Conservation (phyloP, 148 eudicot genomes). For the Fagopyrum homotropicum region DNA sequence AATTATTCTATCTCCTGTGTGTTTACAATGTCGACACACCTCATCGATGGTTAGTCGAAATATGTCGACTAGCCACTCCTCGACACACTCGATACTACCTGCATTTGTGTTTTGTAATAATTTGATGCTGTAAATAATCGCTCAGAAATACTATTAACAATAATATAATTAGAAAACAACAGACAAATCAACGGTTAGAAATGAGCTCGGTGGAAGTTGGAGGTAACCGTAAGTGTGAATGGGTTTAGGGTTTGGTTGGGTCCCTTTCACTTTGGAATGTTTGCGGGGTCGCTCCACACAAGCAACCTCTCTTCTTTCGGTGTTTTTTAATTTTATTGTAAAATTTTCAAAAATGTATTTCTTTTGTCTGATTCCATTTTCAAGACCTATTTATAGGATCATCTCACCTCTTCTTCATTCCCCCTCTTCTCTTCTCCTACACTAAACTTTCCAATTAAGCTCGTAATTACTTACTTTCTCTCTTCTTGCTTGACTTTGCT, state of each 20-base stretch:
- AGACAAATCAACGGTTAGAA: slow-evolving; percentile 11
- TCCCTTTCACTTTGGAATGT: slow-evolving; percentile 33
- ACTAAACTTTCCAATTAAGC: not conserved
- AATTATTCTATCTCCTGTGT: no score
- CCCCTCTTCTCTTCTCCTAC: slow-evolving; percentile 20
- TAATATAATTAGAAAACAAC: no score
- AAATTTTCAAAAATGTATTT: slow-evolving; percentile 14
- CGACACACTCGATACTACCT: no score
- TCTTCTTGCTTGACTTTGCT: not conserved
- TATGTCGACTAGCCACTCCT: no score
- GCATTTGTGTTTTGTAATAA: no score
- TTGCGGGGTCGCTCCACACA: slow-evolving; percentile 38
- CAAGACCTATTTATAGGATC: slow-evolving; percentile 48
- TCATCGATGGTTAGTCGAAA: no score
- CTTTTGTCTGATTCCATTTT: slow-evolving; percentile 3
- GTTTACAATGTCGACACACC: no score
- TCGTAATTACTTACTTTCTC: not conserved
- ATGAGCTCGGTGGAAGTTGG: slow-evolving; percentile 13
- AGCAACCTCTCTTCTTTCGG: slow-evolving; percentile 34
- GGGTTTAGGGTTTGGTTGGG: slow-evolving; percentile 22
- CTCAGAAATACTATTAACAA: no score
- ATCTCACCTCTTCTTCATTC: not conserved
- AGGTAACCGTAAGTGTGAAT: slow-evolving; percentile 25
- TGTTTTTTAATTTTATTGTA: slow-evolving; percentile 11
- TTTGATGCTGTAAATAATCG: no score